Percentiles rank a stretch among this genome's conserved stretches.
phyloP scores from a whole-genome alignment of 345 rosid genomes.

The Gossypium bickii region DNA sequence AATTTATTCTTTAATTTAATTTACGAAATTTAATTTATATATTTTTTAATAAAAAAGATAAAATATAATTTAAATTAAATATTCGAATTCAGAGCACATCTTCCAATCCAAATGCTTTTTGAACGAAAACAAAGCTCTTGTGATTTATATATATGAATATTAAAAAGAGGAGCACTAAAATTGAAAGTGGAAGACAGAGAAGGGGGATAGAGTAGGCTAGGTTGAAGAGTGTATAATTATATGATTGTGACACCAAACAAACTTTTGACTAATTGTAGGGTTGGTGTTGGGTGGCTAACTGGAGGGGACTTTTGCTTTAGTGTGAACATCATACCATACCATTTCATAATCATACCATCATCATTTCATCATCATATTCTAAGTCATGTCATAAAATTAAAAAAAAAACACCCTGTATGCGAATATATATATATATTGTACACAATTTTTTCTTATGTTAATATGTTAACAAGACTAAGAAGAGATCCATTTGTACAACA shows the following conservation, averaged over 20 bases:
- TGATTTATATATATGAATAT: too few relatives aligned
- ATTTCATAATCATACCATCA: neutral
- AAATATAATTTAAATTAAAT: too few relatives aligned
- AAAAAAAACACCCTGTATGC: neutral
- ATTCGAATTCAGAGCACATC: too few relatives aligned
- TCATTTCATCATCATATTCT: neutral
- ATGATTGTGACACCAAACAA: constrained; percentile 9
- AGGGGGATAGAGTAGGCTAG: neutral
- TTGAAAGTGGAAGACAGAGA: neutral
- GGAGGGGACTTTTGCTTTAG: neutral
- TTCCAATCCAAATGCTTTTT: too few relatives aligned
- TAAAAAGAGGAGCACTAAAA: too few relatives aligned
- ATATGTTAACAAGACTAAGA: neutral
- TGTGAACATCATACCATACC: neutral
- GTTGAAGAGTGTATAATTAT: neutral
- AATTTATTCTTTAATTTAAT: too few relatives aligned
- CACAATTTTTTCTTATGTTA: constrained; percentile 8
- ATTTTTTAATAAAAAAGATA: too few relatives aligned
- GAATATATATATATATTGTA: neutral
- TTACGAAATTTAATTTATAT: too few relatives aligned
- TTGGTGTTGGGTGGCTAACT: neutral
- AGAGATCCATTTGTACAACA: constrained; percentile 13
- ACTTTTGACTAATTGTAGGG: neutral
- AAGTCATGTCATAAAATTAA: too few relatives aligned
- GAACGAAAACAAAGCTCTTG: too few relatives aligned